Conservation (phyloP, 228 moss, liverwort and hornwort genomes). For the Sphagnum fallax region DNA sequence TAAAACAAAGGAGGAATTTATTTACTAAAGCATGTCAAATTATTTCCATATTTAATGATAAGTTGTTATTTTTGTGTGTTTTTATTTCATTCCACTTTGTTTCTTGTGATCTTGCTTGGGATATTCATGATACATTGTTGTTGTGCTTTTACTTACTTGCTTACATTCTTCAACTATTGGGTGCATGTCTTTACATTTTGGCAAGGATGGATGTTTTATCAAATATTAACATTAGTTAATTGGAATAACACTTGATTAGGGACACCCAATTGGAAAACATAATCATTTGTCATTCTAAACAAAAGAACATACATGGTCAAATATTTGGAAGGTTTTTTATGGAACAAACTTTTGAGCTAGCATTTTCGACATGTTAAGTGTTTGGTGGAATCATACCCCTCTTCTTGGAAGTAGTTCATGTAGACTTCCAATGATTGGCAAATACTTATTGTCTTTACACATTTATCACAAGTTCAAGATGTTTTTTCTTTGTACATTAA, state of each 20-base stretch:
- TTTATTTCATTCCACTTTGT: no score
- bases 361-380: constrained; percentile 90
- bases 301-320: constrained; percentile 92
- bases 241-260: constrained; percentile 71
- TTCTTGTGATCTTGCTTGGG: no score
- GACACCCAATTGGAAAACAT: constrained; percentile 89
- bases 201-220: constrained; percentile 66
- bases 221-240: constrained; percentile 91
- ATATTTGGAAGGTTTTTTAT: constrained; percentile 97
- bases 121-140: no score
- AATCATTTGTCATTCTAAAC: constrained; percentile 91
- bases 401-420: constrained; percentile 91
- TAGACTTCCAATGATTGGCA: constrained; percentile 93
- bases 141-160: no score
- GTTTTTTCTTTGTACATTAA: no score
- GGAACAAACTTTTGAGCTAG: constrained; percentile 84
- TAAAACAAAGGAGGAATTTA: constrained; percentile 44
- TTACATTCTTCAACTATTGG: no score
- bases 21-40: constrained; percentile 37
- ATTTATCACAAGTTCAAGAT: no score
- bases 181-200: neutral
- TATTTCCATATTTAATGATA: no score
- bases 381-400: constrained; percentile 79
- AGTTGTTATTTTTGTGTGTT: no score
- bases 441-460: neutral